phyloP scores from a whole-genome alignment of 805 yeast genomes.

The Metschnikowia hibisci region DNA sequence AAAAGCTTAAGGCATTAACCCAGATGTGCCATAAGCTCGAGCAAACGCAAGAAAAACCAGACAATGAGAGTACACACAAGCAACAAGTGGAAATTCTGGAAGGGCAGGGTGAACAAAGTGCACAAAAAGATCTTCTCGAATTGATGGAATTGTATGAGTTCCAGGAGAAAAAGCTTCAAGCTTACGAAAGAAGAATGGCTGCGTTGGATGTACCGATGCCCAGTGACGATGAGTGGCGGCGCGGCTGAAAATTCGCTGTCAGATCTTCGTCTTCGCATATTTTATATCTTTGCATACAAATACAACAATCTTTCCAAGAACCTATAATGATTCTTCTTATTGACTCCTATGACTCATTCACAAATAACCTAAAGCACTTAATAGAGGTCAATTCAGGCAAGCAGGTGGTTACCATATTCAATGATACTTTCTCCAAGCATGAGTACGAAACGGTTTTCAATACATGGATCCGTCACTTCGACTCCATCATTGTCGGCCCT shows the following conservation, averaged over 20 bases:
- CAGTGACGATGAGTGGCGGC: constrained; percentile 52
- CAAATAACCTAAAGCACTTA: constrained; percentile 70
- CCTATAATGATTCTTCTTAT: constrained; percentile 55
- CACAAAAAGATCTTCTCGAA: constrained; percentile 12
- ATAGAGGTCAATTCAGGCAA: constrained; percentile 50
- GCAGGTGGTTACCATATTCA: constrained; percentile 56
- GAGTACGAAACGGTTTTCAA: constrained; percentile 35
- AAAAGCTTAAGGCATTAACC: neutral
- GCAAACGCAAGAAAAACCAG: constrained; percentile 1
- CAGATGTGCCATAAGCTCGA: constrained; percentile 1
- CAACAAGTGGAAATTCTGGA: neutral
- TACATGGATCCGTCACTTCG: constrained; percentile 48
- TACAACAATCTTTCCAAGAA: neutral
- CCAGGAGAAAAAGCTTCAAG: constrained; percentile 61
- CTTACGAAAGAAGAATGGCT: constrained; percentile 51
- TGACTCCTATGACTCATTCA: constrained; percentile 95
- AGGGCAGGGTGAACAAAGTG: neutral
- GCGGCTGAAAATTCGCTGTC: neutral
- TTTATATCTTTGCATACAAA: neutral
- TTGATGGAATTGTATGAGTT: constrained; percentile 77
- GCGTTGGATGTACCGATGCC: constrained; percentile 58
- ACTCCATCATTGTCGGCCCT: constrained; percentile 86
- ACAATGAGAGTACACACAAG: neutral
- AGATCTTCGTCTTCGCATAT: neutral
- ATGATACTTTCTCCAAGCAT: constrained; percentile 46